phyloP scores from a whole-genome alignment of 257 asterid species.

The Ajuga chamaepitys region DNA sequence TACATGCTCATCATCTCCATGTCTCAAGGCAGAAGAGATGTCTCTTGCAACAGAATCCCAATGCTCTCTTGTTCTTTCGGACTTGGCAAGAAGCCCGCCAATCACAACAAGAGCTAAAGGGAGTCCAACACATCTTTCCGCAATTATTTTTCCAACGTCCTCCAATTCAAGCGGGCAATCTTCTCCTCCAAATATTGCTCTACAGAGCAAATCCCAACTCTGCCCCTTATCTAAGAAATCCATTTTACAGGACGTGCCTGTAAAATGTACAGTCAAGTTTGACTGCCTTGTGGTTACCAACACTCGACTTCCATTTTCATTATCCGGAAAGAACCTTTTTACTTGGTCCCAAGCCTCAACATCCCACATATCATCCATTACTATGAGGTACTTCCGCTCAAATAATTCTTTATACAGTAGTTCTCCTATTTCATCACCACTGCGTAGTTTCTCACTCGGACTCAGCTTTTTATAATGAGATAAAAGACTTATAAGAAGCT shows the following conservation, averaged over 20 bases:
- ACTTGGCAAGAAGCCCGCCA: conserved; percentile 1
- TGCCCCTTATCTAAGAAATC: conserved; percentile 3
- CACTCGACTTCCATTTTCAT: conserved; percentile 2
- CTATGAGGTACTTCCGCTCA: conserved; percentile 19
- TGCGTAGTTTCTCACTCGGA: no score
- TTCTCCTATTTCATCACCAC: no score
- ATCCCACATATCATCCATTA: conserved; percentile 37
- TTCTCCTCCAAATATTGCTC: conserved; percentile 19
- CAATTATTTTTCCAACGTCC: conserved; percentile 17
- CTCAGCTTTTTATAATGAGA: no score
- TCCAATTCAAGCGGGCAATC: conserved; percentile 16
- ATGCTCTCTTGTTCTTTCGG: background rate
- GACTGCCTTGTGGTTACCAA: no score
- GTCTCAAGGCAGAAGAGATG: no score
- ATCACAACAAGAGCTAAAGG: conserved; percentile 29
- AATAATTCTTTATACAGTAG: background rate
- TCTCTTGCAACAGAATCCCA: no score
- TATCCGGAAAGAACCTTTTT: conserved; percentile 17
- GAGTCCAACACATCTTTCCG: conserved; percentile 21
- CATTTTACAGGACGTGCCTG: background rate
- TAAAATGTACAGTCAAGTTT: no score
- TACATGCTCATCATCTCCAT: no score
- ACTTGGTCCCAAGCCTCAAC: conserved; percentile 18
- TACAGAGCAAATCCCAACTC: conserved; percentile 28
- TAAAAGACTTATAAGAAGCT: no score